phyloP scores from a whole-genome alignment of 163 green algal genomes.

The Dunaliella salina region DNA sequence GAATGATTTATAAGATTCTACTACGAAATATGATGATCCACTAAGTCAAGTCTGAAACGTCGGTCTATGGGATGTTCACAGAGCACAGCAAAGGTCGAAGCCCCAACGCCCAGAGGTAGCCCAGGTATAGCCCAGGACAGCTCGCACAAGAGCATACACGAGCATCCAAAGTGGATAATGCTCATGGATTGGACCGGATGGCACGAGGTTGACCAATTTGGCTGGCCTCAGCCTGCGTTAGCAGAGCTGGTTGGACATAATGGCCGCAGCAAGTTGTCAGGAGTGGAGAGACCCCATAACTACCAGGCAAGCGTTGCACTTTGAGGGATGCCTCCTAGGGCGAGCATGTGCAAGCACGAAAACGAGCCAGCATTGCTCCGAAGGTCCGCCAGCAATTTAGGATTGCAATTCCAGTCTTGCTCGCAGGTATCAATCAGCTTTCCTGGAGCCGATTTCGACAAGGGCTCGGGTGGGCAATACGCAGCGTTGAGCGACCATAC shows the following conservation, averaged over 20 bases:
- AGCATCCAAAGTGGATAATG: conserved; percentile 13
- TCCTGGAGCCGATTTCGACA: conserved; percentile 21
- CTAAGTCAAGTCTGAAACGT: neutral
- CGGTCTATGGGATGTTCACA: neutral
- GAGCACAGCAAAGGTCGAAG: neutral
- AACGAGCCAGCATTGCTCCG: neutral
- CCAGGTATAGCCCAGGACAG: neutral
- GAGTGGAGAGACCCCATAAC: conserved; percentile 7
- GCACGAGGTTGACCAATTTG: conserved; percentile 12
- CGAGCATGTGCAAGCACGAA: too few relatives aligned
- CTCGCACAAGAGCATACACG: neutral
- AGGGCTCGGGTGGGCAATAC: conserved; percentile 12
- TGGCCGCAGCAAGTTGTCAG: conserved; percentile 5
- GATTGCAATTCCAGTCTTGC: neutral
- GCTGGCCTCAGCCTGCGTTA: conserved; percentile 11
- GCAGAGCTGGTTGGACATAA: neutral
- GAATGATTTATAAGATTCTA: neutral
- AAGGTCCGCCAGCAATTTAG: neutral
- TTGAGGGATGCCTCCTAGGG: neutral
- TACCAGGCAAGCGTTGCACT: conserved; percentile 11
- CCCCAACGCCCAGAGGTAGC: neutral
- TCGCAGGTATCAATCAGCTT: conserved; percentile 20
- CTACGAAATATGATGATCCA: neutral
- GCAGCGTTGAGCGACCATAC: neutral
- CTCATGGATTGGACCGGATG: conserved; percentile 14